These are phyloP conservation scores for Apiospora rasikravindrae DNA, from an alignment of 2,329 filamentous ascomycete genomes.

Conservation along the genomic window DNA sequence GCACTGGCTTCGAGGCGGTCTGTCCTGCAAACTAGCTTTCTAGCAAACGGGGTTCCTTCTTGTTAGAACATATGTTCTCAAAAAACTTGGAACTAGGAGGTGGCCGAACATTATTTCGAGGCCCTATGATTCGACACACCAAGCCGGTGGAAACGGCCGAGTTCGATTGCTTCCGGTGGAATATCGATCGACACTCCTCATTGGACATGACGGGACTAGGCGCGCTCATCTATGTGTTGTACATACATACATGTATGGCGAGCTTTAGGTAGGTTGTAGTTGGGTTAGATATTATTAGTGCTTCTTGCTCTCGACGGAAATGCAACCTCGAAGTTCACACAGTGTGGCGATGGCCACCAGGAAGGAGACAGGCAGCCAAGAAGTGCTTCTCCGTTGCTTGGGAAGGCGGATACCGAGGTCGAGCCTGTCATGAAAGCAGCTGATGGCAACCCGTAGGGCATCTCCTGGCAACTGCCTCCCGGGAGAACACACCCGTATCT, in stretches of 20 bases:
- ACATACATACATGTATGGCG: constrained; percentile 1
- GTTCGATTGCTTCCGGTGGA: not conserved
- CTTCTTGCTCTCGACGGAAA: not conserved
- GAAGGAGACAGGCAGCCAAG: not conserved
- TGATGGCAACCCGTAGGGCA: not conserved
- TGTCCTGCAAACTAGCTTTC: not conserved
- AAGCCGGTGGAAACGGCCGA: not conserved
- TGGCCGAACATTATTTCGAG: not conserved
- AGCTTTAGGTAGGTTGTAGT: not conserved
- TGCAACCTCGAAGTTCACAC: constrained; percentile 1
- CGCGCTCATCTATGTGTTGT: not conserved
- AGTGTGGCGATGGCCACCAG: not conserved
- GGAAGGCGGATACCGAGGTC: not conserved
- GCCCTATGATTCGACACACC: not conserved
- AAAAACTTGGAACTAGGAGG: not conserved
- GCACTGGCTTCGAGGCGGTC: constrained; percentile 5
- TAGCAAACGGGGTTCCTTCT: not conserved
- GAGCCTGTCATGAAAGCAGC: not conserved
- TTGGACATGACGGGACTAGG: not conserved
- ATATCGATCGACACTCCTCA: not conserved
- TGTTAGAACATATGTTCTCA: not conserved
- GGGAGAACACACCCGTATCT: not conserved
- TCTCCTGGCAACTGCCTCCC: not conserved
- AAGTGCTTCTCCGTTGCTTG: not conserved
- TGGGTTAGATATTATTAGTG: not conserved